Evolutionary conservation across 106 monocot genomes (phyloP).

Genomic region (Allium sativum): DNA sequence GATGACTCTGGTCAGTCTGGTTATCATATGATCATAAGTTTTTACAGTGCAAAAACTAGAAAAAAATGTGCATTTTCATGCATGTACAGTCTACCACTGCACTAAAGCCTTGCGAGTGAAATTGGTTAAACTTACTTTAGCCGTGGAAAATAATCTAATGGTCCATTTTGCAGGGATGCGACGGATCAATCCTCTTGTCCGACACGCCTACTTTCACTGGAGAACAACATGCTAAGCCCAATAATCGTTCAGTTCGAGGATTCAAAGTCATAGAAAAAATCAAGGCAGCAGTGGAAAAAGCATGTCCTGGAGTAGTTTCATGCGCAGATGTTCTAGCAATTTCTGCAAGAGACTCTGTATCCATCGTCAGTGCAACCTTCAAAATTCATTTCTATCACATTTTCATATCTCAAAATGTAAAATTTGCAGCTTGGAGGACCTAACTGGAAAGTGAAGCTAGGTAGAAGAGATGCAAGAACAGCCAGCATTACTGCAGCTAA

Average conservation of each 20-base stretch:
- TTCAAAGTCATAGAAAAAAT: constrained; percentile 57
- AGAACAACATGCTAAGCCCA: constrained; percentile 52
- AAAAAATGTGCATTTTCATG: no score
- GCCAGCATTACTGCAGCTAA: constrained; percentile 41
- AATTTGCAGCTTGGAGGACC: constrained; percentile 53
- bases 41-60: no score
- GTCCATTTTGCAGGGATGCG: constrained; percentile 41
- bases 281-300: constrained; percentile 49
- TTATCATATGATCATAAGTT: no score
- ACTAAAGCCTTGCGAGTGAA: no score
- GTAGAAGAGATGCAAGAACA: constrained; percentile 61
- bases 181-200: constrained; percentile 58
- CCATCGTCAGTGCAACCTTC: constrained; percentile 2
- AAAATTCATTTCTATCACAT: background rate
- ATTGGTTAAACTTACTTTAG: no score
- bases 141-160: no score
- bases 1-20: no score
- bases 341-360: constrained; percentile 52
- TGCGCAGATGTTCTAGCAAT: constrained; percentile 69
- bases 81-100: no score
- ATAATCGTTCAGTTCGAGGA: constrained; percentile 40
- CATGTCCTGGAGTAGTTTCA: constrained; percentile 54
- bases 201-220: constrained; percentile 68
- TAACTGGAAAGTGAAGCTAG: constrained; percentile 51
- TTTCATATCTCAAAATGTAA: background rate